Base-by-base conservation (phyloP, 768 basidiomycete species). In the Epithele typhae region DNA sequence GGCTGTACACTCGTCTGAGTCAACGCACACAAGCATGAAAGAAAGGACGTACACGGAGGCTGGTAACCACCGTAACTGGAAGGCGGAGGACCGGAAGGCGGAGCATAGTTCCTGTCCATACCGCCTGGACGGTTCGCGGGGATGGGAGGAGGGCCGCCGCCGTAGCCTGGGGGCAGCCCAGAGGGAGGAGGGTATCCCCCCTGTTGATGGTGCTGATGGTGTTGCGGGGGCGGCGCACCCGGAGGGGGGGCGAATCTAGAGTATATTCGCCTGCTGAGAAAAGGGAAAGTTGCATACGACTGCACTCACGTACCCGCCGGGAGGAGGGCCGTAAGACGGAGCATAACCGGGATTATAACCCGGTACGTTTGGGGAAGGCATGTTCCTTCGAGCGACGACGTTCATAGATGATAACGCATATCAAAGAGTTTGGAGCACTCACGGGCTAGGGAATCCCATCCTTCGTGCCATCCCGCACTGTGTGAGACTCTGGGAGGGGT, bases 31-130 rank as follows among this genome's bases (percentile, higher is more conserved):
- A 22, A 19, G 8, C 10, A 25, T 5, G 34, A n/a, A 10, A 19
- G 25, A 37, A 35, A 24, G 15, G 14, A 22, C 63, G 14, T 45
- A 64, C 64, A 30, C 2, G 62, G 64, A 8, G 61, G 59, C 8
- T 45, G 52, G 32, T 57, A 61, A 7, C 33, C 33, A 5, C 53
- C 56, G 25, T 37, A 43, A 14, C 43, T 40, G 15, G 34, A 35
- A 3, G 27, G 45, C 19, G 55, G 46, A 18, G 60, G 54, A 18
- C 54, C 43, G 11, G 54, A 46, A 9, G 56, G 51, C 18, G 52
- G 52, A 25, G 39, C 48, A n/a, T 41, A 51, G n/a, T n/a, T n/a
- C 25, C 18, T 6, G 39, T 43, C 30, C 9, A 27, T 24, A 11
- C 21, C n/a, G 9, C 5, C 12, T 3, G 23, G 34, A 36, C 18